These are phyloP conservation scores for Xerocomellus intermedius DNA, from an alignment of 768 basidiomycete genomes.

Conservation along the genomic window DNA sequence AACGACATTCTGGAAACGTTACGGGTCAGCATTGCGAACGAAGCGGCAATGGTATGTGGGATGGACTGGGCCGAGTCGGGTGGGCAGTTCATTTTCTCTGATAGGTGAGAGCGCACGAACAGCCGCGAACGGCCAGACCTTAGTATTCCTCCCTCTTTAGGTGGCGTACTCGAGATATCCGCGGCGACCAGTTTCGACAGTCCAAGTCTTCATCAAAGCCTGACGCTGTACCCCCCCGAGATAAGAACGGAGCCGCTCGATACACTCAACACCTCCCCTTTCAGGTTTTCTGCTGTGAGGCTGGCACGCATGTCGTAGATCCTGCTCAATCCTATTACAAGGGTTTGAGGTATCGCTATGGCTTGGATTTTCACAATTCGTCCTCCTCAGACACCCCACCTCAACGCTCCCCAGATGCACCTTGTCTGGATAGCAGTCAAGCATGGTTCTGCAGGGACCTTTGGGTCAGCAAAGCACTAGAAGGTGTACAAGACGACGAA, in stretches of 20 bases:
- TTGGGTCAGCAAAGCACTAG: constrained; percentile 86
- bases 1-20: constrained; percentile 97
- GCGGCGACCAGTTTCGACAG: constrained; percentile 96
- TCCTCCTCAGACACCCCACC: constrained; percentile 55
- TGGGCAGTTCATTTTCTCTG: constrained; percentile 97
- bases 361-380: constrained; percentile 77
- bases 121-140: not conserved
- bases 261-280: constrained; percentile 94
- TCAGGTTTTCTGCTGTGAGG: constrained; percentile 99
- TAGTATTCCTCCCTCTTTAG: constrained; percentile 36
- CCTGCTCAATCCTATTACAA: constrained; percentile 95
- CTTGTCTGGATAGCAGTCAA: constrained; percentile 94
- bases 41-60: constrained; percentile 98
- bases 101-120: constrained; percentile 56
- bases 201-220: constrained; percentile 91
- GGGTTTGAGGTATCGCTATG: constrained; percentile 82
- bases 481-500: constrained; percentile 62
- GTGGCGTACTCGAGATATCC: constrained; percentile 97
- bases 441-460: constrained; percentile 98
- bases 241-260: constrained; percentile 73
- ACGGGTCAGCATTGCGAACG: constrained; percentile 84
- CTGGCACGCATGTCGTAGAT: constrained; percentile 95
- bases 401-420: constrained; percentile 69
- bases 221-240: constrained; percentile 90
- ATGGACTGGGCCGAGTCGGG: constrained; percentile 99